Evolutionary conservation across 768 basidiomycete species (phyloP), one percentile per base, ranked within the genome.

Genomic region (Lactarius akahatsu): DNA sequence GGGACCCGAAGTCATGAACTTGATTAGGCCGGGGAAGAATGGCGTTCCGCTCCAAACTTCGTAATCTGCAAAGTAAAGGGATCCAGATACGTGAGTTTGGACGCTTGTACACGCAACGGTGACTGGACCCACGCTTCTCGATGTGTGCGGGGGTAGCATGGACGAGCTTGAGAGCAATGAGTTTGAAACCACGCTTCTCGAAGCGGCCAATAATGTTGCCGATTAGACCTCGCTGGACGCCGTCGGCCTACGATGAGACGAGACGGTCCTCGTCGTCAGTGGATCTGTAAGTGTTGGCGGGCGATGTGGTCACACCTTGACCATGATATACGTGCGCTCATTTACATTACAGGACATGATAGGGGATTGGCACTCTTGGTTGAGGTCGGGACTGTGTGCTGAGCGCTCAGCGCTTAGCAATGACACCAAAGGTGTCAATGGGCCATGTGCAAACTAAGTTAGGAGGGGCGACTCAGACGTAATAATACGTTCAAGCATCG

Each of bases 241-340:
- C 97, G 81, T 99, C 97, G 74, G 97, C 96, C 96, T 97, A 64
- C 5, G 10, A 78, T 73, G 18, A 69, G 32, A 61, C 41, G 56
- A 47, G 11, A 50, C 36, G 62, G 30, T n/a, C 43, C n/a, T 57
- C 28, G 54, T 30, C 23, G 50, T 60, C 61, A 63, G 63, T 67
- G 59, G 34, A 67, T 43, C 23, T 56, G 20, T 32, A 47, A 50
- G 62, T 23, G 50, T 6, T 28, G 45, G 41, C 9, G 11, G 26
- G 50, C 32, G 16, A 40, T 7, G 55, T 8, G 28, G 26, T 72
- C 74, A 58, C 62, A 89, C 93, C 94, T 98, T 99, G 89, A 98
- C 86, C 96, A 98, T 98, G 84, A 98, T 98, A 83, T 96, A 98
- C 79, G 96, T 96, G 79, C 93, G 94, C 77, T 98, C 95, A 59